phyloP scores from a whole-genome alignment of 495 filamentous ascomycete species.

The Aspergillus ellipticus region DNA sequence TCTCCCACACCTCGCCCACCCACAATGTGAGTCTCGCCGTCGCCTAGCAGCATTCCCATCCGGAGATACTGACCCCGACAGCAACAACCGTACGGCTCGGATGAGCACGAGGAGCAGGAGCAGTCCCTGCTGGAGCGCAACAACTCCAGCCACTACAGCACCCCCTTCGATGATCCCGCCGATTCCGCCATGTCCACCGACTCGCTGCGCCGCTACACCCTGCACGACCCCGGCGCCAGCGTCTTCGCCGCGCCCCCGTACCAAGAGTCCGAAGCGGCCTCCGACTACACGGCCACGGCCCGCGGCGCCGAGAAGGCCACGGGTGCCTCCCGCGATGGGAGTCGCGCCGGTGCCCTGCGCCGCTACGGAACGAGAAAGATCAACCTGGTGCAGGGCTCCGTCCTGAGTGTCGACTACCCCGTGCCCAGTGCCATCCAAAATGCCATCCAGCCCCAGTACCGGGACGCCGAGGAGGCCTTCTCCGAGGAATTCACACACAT shows the following conservation, averaged over 20 bases:
- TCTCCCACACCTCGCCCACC: neutral
- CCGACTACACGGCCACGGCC: conserved; percentile 23
- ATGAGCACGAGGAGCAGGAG: conserved; percentile 25
- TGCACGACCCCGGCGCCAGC: conserved; percentile 32
- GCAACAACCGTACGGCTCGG: conserved; percentile 27
- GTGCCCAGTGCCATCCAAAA: conserved; percentile 97
- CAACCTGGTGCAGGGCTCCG: conserved; percentile 91
- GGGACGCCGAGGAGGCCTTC: conserved; percentile 70
- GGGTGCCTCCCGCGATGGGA: neutral
- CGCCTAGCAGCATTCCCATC: too few relatives aligned
- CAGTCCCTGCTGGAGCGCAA: conserved; percentile 36
- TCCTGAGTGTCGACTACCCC: conserved; percentile 95
- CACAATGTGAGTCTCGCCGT: neutral
- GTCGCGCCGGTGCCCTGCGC: conserved; percentile 59
- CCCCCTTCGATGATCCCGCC: conserved; percentile 76
- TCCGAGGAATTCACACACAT: conserved; percentile 92
- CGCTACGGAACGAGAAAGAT: conserved; percentile 92
- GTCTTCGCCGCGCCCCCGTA: conserved; percentile 45
- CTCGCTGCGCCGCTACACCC: conserved; percentile 34
- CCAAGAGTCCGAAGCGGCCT: conserved; percentile 50
- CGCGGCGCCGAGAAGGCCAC: neutral
- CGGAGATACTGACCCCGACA: conserved; percentile 6
- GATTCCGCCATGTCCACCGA: conserved; percentile 65
- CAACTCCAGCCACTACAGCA: conserved; percentile 53
- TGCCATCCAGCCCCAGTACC: conserved; percentile 89